phyloP scores from a whole-genome alignment of 2,329 filamentous ascomycete species.

The Colletotrichum chrysophilum region DNA sequence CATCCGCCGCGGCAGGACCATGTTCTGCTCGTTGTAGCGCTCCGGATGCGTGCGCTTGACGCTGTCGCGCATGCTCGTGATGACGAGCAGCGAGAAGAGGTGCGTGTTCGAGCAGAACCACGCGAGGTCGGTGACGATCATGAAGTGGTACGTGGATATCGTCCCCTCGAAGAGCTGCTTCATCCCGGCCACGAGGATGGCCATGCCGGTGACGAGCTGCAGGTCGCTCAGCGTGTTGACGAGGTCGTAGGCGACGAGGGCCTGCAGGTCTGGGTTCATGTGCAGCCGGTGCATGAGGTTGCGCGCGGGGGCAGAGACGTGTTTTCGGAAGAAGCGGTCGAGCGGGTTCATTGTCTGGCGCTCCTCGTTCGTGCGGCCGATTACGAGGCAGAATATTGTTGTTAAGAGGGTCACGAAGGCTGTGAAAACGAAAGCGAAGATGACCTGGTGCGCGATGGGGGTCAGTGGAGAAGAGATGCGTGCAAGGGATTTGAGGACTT shows the following conservation, averaged over 20 bases:
- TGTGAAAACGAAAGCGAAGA: not conserved
- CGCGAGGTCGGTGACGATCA: conserved; percentile 27
- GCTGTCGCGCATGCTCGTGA: conserved; percentile 10
- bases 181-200: conserved; percentile 21
- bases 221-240: conserved; percentile 26
- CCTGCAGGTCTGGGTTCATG: not conserved
- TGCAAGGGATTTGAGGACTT: not conserved
- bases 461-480: not conserved
- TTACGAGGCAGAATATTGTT: not conserved
- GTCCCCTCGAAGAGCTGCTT: conserved; percentile 17
- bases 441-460: not conserved
- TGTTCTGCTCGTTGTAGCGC: not conserved
- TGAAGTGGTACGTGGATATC: conserved; percentile 28
- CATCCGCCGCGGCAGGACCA: not conserved
- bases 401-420: not conserved
- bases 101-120: conserved; percentile 29
- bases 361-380: not conserved
- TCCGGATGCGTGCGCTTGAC: conserved; percentile 8
- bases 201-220: conserved; percentile 28
- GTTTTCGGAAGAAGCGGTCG: not conserved
- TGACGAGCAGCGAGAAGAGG: conserved; percentile 22
- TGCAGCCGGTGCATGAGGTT: not conserved
- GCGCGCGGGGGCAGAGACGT: not conserved
- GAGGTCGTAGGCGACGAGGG: conserved; percentile 20
- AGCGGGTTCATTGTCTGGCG: conserved; percentile 3